A percentile compares a stretch with the other conserved stretches of the same genome.
Evolutionary conservation across 176 grass and related monocot genomes (phyloP).

Genomic region (Zea luxurians): DNA sequence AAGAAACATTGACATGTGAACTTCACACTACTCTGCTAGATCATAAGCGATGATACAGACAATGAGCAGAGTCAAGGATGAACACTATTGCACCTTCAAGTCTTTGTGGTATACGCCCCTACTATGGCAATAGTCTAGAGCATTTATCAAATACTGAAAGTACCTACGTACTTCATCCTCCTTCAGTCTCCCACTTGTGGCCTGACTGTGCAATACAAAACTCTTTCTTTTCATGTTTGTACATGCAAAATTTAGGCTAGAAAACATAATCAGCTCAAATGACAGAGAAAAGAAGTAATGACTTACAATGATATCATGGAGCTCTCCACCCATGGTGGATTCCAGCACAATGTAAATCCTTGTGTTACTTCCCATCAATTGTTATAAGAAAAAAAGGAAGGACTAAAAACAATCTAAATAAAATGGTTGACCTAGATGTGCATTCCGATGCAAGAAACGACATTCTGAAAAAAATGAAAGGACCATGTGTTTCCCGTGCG

Average conservation of each 20-base stretch:
- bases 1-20: constrained; percentile 14
- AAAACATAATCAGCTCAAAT: constrained; percentile 14
- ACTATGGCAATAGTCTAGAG: constrained; percentile 90
- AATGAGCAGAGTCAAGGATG: constrained; percentile 19
- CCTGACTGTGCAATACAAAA: constrained; percentile 37
- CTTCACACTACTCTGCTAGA: background rate
- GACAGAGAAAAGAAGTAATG: background rate
- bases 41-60: constrained; percentile 8
- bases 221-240: too few species aligned
- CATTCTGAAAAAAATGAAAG: too few species aligned
- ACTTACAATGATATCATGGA: constrained; percentile 83
- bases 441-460: too few species aligned
- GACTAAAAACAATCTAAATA: background rate
- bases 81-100: constrained; percentile 56
- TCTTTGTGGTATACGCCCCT: constrained; percentile 93
- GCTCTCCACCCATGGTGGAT: constrained; percentile 74
- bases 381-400: constrained; percentile 34
- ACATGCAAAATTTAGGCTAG: background rate
- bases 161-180: constrained; percentile 84
- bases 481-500: too few species aligned
- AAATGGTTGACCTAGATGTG: background rate
- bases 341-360: constrained; percentile 92
- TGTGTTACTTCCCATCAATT: constrained; percentile 95
- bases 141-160: constrained; percentile 86
- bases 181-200: constrained; percentile 65